These are phyloP conservation scores for Hapsidospora chrysogenum DNA, from an alignment of 495 filamentous ascomycete species.

Conservation along the genomic window DNA sequence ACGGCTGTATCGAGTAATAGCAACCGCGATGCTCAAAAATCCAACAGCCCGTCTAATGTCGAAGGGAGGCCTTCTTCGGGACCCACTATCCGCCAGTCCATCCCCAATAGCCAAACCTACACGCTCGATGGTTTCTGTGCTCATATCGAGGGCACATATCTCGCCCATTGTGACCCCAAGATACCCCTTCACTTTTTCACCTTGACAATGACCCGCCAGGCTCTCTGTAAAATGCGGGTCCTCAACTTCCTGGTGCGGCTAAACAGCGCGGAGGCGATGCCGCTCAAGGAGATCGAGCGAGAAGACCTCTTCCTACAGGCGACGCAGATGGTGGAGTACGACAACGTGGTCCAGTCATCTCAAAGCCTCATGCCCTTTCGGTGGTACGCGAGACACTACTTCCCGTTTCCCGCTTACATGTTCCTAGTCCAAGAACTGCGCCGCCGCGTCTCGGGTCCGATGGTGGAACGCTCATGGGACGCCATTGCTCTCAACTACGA, in stretches of 20 bases:
- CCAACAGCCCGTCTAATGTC: neutral
- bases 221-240: constrained; percentile 30
- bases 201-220: constrained; percentile 27
- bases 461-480: constrained; percentile 35
- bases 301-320: constrained; percentile 28
- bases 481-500: constrained; percentile 32
- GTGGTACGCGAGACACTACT: constrained; percentile 35
- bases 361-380: constrained; percentile 27
- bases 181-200: constrained; percentile 42
- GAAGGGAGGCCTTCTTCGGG: constrained; percentile 6
- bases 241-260: constrained; percentile 15
- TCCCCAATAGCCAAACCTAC: constrained; percentile 23
- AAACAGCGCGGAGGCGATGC: constrained; percentile 5
- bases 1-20: constrained; percentile 24
- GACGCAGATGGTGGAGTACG: constrained; percentile 33
- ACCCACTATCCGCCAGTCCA: constrained; percentile 26
- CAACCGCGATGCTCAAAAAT: constrained; percentile 3
- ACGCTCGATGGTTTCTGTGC: constrained; percentile 37
- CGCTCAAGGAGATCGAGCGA: constrained; percentile 19
- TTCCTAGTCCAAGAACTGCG: constrained; percentile 32
- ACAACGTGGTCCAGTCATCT: constrained; percentile 29
- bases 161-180: constrained; percentile 41
- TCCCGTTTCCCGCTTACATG: constrained; percentile 36
- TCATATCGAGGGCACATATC: constrained; percentile 40
- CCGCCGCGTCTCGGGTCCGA: constrained; percentile 24